phyloP scores from a whole-genome alignment of 768 basidiomycete genomes.

The Pisolithus orientalis region DNA sequence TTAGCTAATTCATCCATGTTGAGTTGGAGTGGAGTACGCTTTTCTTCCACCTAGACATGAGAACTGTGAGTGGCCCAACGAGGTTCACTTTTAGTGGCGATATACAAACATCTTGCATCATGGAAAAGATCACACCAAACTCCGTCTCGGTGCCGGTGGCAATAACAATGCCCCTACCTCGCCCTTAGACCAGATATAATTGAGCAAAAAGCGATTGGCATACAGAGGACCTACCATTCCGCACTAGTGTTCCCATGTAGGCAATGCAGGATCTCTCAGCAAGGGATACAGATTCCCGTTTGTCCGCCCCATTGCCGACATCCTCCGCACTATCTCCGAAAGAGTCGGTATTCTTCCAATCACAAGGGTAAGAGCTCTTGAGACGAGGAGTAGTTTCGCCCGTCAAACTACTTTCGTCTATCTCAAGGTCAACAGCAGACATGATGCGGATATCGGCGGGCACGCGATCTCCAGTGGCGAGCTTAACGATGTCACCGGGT shows the following conservation, averaged over 20 bases:
- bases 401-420: constrained; percentile 93
- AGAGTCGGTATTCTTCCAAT: constrained; percentile 29
- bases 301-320: constrained; percentile 27
- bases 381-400: constrained; percentile 82
- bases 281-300: constrained; percentile 44
- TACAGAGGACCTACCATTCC: constrained; percentile 54
- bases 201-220: not conserved
- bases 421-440: constrained; percentile 79
- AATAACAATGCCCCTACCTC: constrained; percentile 83
- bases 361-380: constrained; percentile 58
- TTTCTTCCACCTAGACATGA: constrained; percentile 60
- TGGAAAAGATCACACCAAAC: constrained; percentile 93
- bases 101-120: constrained; percentile 87
- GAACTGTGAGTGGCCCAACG: not conserved
- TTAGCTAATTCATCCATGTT: constrained; percentile 97
- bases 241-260: constrained; percentile 93
- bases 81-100: not conserved
- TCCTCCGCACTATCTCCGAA: not conserved
- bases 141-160: constrained; percentile 83
- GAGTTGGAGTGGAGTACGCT: constrained; percentile 85
- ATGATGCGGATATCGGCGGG: constrained; percentile 89
- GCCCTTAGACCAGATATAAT: constrained; percentile 37
- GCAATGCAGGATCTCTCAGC: constrained; percentile 85
- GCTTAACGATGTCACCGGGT: constrained; percentile 87
- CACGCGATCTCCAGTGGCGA: constrained; percentile 88